Evolutionary conservation across 768 basidiomycete species (phyloP).

Genomic region (Trichaptum fuscoviolaceum): DNA sequence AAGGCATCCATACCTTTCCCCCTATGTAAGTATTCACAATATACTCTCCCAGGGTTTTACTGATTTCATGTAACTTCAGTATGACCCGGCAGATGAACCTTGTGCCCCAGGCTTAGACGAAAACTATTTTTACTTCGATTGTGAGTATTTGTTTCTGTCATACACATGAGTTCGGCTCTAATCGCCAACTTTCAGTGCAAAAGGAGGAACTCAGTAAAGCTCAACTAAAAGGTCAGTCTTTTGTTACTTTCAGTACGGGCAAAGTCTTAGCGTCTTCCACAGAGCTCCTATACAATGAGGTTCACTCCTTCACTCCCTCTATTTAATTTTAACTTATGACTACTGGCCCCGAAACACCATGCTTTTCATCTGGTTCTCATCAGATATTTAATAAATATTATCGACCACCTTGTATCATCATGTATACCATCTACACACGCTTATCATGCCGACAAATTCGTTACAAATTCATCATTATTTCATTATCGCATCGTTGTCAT

Average conservation of each 20-base stretch:
- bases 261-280: conserved; percentile 8
- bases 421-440: conserved; percentile 1
- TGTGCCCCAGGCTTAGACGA: conserved; percentile 72
- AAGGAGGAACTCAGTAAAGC: conserved; percentile 74
- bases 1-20: conserved; percentile 73
- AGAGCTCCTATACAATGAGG: conserved; percentile 80
- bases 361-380: background rate
- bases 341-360: background rate
- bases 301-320: conserved; percentile 65
- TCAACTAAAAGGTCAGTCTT: conserved; percentile 52
- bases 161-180: conserved; percentile 1
- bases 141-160: conserved; percentile 34
- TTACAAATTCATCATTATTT: background rate
- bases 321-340: conserved; percentile 34
- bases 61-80: conserved; percentile 31
- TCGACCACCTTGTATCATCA: background rate
- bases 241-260: background rate
- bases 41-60: background rate
- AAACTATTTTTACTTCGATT: conserved; percentile 88
- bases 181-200: conserved; percentile 35
- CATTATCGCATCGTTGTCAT: background rate
- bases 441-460: background rate
- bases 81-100: conserved; percentile 90
- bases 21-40: conserved; percentile 48
- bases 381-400: background rate